Base-by-base conservation (phyloP, 2,329 filamentous ascomycete genomes). In the Pseudocercospora fijiensis region DNA sequence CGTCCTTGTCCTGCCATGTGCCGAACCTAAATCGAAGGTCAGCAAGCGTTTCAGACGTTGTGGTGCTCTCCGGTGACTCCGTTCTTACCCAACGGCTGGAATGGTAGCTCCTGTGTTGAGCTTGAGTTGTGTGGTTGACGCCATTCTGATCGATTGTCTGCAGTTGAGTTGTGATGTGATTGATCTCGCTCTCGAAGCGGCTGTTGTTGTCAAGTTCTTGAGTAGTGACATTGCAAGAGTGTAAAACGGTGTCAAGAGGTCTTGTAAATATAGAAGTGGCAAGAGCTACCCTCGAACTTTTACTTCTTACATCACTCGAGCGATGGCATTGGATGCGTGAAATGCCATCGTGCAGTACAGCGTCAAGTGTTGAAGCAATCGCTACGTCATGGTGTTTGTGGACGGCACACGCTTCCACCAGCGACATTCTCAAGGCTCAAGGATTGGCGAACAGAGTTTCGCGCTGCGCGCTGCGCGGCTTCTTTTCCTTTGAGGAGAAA, bases 1-100 rank as follows among this genome's bases (percentile, higher is more conserved):
- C 78, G 6, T 79, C 76, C 66, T 77, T 77, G 67, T 84, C 82
- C 67, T 85, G 82, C 82, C 82, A 85, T 41, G 83, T 85, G 3
- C 83, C 83, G 60, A 85, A 83, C 2, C 82, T 62, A 57, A 41
- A 13, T 41, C 37, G 37, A 41, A n/a, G 5, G 13, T 41, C 16
- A 41, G 37, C 37, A 18, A 41, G 3, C 37, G 16, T 8, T n/a
- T n/a, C 13, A 18, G 16, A 8, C 37, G 16, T 8, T n/a, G 6
- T 4, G 9, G 16, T 18, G 37, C 37, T 41, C 16, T 18, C 37
- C 1, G 7, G 13, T 18, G n/a, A n/a, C 33, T 16, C 13, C 33
- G 1, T 58, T 18, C 57, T 59, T 59, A 69, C 28, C 75, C 75
- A 8, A 77, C 58, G 10, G 74, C 72, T 4, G 75, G 74, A 49